Evolutionary conservation across 441 rosid species (phyloP), one percentile per base, ranked within the genome.

Genomic region (Macaranga tanarius): DNA sequence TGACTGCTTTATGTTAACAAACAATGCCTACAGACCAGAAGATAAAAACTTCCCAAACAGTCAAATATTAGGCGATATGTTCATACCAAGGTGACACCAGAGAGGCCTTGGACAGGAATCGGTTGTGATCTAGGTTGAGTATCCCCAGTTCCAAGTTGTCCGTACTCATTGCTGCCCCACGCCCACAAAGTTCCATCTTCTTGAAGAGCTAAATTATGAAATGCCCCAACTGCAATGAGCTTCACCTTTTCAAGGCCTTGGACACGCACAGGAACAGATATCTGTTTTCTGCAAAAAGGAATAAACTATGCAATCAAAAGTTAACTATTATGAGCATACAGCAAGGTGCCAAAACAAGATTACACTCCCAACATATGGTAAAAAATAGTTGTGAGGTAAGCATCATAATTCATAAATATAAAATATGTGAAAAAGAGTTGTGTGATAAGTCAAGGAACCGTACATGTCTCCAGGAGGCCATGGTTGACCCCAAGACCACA

Each of bases 381-480:
- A 23, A 67, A 38, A 11, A 44, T 50, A 54, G 61, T 22, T 52
- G 57, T 71, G 19, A 69, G 28, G 76, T 34, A 64, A 61, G 54
- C 58, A 19, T 23, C 56, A 52, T 52, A 17, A 19, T 17, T 52
- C 56, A 52, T 52, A 17, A 52, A 52, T 52, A 0, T 62, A 22
- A 48, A 65, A 26, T 40, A 73, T 9, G 67, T 25, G 51, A 42
- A 34, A 56, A 11, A 62, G 31, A 56, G 75, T 31, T 48, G 25
- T 52, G 47, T 23, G 40, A 62, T 45, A 69, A 62, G 74, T 58
- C 22, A 22, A 54, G 58, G 59, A 42, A 73, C 57, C 64, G 40
- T 89, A 95, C 99, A 93, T 95, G 96, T 95, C 99, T 63, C 98
- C 98, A n/a, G 99, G 99, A 80, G 99, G 99, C 99, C 99, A 95